Percentiles rank a stretch among this genome's conserved stretches.
These are phyloP conservation scores for Hypomontagnella monticulosa DNA, from an alignment of 495 filamentous ascomycete species.

Conservation along the genomic window DNA sequence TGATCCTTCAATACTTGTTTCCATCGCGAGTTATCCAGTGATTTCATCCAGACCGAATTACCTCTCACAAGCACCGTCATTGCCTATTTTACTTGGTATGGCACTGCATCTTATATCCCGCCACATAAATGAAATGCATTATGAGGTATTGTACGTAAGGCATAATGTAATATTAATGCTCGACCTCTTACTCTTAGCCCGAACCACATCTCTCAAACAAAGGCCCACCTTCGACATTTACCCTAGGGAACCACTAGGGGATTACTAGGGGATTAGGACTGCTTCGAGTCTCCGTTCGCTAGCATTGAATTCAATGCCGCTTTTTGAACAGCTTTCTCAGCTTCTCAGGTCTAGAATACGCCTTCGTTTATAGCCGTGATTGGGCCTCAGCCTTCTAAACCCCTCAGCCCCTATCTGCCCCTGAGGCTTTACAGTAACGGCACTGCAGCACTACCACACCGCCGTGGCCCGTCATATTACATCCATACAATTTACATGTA, in stretches of 20 bases:
- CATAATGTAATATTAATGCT: too few species aligned
- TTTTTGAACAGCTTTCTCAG: conserved; percentile 9
- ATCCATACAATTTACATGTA: too few species aligned
- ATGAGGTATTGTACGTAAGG: too few species aligned
- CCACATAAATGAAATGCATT: too few species aligned
- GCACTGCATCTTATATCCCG: too few species aligned
- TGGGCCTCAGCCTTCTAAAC: conserved; percentile 21
- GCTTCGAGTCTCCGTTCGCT: not conserved
- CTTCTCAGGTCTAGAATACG: conserved; percentile 12
- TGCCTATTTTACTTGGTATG: not conserved
- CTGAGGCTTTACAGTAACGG: conserved; percentile 9
- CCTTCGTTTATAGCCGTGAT: conserved; percentile 20
- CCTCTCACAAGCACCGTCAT: conserved; percentile 10
- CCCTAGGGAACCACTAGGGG: too few species aligned
- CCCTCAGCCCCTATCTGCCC: conserved; percentile 1
- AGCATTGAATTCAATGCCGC: conserved; percentile 15
- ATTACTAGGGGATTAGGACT: conserved; percentile 15
- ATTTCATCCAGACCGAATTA: conserved; percentile 8
- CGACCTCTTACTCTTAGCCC: too few species aligned
- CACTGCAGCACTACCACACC: conserved; percentile 1
- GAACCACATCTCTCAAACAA: too few species aligned
- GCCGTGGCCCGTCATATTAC: not conserved
- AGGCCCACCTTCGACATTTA: too few species aligned
- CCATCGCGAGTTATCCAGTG: not conserved
- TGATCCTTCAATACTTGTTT: conserved; percentile 17